Evolutionary conservation across 78 protist genomes (phyloP).

Genomic region (Dictyostelium intermedium): DNA sequence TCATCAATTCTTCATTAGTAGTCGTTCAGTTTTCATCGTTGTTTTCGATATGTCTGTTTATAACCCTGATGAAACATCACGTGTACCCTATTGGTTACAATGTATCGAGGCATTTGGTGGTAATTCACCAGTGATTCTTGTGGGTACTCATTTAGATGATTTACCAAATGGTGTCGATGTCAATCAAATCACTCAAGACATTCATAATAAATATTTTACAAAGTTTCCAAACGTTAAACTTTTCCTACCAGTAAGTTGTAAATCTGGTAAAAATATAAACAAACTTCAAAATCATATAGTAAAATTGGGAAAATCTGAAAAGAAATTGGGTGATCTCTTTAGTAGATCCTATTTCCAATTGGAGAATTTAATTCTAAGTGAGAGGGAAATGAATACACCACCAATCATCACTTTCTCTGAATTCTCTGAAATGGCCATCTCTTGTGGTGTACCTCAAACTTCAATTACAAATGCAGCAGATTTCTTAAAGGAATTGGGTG

Average conservation of each 20-base stretch:
- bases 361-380: constrained; percentile 40
- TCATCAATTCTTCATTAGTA: constrained; percentile 72
- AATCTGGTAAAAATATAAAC: constrained; percentile 56
- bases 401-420: constrained; percentile 56
- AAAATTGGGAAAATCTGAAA: constrained; percentile 34
- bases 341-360: constrained; percentile 29
- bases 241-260: constrained; percentile 54
- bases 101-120: constrained; percentile 72
- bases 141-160: constrained; percentile 83
- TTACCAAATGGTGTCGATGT: constrained; percentile 30
- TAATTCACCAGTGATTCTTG: constrained; percentile 55
- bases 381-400: constrained; percentile 74
- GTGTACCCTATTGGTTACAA: constrained; percentile 82
- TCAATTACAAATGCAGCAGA: constrained; percentile 12
- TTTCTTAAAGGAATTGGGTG: constrained; percentile 49
- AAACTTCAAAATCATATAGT: constrained; percentile 58
- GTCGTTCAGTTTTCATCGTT: constrained; percentile 66
- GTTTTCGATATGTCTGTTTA: constrained; percentile 73
- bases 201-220: constrained; percentile 32
- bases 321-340: constrained; percentile 28
- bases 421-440: constrained; percentile 35
- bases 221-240: constrained; percentile 42
- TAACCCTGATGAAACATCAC: constrained; percentile 19
- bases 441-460: constrained; percentile 27
- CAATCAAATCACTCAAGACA: constrained; percentile 6